Percentiles rank a stretch among this genome's conserved stretches.
Conservation (phyloP, 2,329 filamentous ascomycete species). For the Nectriaceae sp. region DNA sequence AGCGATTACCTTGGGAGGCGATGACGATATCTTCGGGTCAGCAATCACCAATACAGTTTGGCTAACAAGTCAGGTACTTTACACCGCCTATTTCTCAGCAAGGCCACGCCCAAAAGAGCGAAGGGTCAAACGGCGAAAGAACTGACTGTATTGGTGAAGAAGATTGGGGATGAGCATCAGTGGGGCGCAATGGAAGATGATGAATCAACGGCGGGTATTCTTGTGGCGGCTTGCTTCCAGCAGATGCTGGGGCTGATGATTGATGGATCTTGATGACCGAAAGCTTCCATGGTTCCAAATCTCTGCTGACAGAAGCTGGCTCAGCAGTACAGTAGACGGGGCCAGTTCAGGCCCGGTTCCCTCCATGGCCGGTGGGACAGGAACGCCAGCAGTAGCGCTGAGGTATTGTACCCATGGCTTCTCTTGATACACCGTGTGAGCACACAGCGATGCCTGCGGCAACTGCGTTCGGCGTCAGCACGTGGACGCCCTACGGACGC, state of each 20-base stretch:
- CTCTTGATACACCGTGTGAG: conserved; percentile 16
- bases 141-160: too few species aligned
- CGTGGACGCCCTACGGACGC: conserved; percentile 17
- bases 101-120: too few species aligned
- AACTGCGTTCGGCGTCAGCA: conserved; percentile 16
- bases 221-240: conserved; percentile 3
- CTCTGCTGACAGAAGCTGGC: neutral
- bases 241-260: neutral
- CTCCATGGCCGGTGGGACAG: neutral
- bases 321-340: too few species aligned
- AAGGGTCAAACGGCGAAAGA: too few species aligned
- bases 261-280: too few species aligned
- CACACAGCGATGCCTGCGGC: conserved; percentile 14
- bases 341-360: neutral
- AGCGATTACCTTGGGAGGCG: too few species aligned
- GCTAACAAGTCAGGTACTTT: too few species aligned
- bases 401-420: conserved; percentile 7
- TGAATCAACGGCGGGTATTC: conserved; percentile 11
- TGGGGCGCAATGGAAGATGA: conserved; percentile 10
- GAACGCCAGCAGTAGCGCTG: too few species aligned
- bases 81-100: too few species aligned
- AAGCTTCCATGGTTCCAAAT: neutral
- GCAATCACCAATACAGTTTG: too few species aligned
- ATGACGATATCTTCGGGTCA: too few species aligned
- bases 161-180: conserved; percentile 10